These are phyloP conservation scores for Lactarius deliciosus DNA, from an alignment of 768 basidiomycete genomes.

Conservation along the genomic window DNA sequence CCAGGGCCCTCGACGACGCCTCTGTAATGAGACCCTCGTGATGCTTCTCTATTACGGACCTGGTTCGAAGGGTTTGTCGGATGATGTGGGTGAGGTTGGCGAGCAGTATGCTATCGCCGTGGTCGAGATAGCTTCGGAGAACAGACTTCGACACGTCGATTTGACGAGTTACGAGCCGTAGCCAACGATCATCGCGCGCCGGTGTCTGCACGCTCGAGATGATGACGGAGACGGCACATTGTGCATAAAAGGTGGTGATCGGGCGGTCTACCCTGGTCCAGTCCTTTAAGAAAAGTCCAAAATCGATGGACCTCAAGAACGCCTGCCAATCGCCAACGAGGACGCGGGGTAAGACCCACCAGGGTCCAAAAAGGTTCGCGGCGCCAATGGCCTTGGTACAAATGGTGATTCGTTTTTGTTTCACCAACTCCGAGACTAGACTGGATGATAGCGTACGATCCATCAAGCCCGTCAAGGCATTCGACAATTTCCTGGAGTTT, in stretches of 20 bases:
- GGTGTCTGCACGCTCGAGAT: background rate
- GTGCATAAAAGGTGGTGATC: constrained; percentile 8
- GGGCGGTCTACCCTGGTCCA: background rate
- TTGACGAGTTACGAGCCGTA: background rate
- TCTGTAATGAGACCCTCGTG: background rate
- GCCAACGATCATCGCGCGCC: background rate
- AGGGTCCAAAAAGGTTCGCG: constrained; percentile 14
- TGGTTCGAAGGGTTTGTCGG: background rate
- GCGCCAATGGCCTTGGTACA: constrained; percentile 9
- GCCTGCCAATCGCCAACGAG: constrained; percentile 3
- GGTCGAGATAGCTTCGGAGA: background rate
- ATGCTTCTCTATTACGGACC: background rate
- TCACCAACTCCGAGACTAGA: constrained; percentile 4
- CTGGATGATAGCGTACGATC: constrained; percentile 21
- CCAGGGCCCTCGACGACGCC: constrained; percentile 1
- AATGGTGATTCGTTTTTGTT: constrained; percentile 16
- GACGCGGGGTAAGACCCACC: constrained; percentile 9
- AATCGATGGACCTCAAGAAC: constrained; percentile 16
- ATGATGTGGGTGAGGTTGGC: constrained; percentile 3
- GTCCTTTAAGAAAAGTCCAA: constrained; percentile 2
- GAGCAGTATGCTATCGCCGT: background rate
- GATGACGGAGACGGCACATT: constrained; percentile 4
- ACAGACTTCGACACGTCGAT: background rate
- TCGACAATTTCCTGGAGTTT: background rate
- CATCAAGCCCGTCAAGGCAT: constrained; percentile 9